phyloP scores from a whole-genome alignment of 2,329 filamentous ascomycete species.

The Monosporascus sp. region DNA sequence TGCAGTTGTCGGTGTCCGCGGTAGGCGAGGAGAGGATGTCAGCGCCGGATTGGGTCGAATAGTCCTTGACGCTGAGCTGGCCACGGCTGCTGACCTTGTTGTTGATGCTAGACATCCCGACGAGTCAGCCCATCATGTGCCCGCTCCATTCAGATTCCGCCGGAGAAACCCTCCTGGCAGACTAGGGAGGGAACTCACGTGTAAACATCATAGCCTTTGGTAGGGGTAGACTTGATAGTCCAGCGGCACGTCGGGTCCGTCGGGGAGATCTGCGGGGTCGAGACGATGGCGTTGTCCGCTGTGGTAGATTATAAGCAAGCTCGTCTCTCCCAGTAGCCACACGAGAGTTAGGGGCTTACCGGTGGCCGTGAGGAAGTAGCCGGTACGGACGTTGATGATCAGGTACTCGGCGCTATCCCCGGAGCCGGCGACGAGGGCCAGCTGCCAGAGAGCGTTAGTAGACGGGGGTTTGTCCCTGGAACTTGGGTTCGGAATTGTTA shows the following conservation, averaged over 20 bases:
- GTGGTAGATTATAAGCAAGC: background rate
- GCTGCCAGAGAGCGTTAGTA: constrained; percentile 4
- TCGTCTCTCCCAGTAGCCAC: background rate
- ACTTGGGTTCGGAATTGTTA: background rate
- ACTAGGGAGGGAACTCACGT: constrained; percentile 1
- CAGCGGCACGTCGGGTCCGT: constrained; percentile 4
- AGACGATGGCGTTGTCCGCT: constrained; percentile 3
- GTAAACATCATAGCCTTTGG: constrained; percentile 6
- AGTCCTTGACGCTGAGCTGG: too few species aligned
- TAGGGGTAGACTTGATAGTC: constrained; percentile 4
- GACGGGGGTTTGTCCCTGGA: background rate
- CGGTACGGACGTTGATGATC: constrained; percentile 7
- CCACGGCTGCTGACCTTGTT: too few species aligned
- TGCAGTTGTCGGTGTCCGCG: too few species aligned
- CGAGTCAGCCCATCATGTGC: too few species aligned
- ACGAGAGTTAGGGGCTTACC: background rate
- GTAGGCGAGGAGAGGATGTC: too few species aligned
- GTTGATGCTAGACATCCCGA: too few species aligned
- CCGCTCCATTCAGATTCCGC: background rate
- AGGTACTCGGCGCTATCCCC: constrained; percentile 5
- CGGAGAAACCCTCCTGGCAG: background rate
- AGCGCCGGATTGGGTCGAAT: too few species aligned
- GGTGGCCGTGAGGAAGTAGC: constrained; percentile 8
- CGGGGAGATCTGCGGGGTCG: constrained; percentile 8
- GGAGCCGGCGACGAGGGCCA: constrained; percentile 5